Evolutionary conservation across 768 basidiomycete genomes (phyloP), one percentile per base, ranked within the genome.

Genomic region (Lentinula sp.): DNA sequence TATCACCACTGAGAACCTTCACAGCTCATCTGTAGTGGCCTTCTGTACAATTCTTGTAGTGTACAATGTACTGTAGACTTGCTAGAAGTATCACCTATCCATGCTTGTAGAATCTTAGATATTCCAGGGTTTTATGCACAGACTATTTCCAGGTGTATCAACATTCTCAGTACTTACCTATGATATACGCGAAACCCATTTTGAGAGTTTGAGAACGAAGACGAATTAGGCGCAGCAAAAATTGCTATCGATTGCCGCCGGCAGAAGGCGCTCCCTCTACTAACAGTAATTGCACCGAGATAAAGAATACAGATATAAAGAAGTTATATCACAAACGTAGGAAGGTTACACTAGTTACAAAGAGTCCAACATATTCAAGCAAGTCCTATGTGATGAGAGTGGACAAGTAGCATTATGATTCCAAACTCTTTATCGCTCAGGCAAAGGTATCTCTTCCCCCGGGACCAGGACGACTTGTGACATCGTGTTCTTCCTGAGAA

Each of bases 401-500:
- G 13, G 37, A 39, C 13, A 13, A 39, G 9, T 2, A 46, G 7
- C 45, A 23, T 18, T 28, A 28, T 28, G 3, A 28, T 46, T 16
- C 21, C n/a, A 46, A 18, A 46, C 45, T 46, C 50, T 34, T 51
- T 9, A 34, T 54, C 53, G 11, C 28, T 57, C 50, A 60, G 23
- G 11, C 28, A 42, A 74, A 71, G 21, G 70, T 64, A 34, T 72
- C 68, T 39, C 70, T 71, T 9, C 73, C 78, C 10, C 77, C 71
- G 60, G 71, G 72, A 18, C 61, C 69, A 46, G 75, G 73, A 55
- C 74, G 71, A 68, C 76, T 78, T 3, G 78, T 74, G 42, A 71
- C 77, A 59, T 82, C 81, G 57, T 78, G 73, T 61, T 81, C 82
- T 60, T 65, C 65, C 15, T 64, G 23, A 10, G 59, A 42, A 23